phyloP scores from a whole-genome alignment of 805 yeast species.

The Hanseniaspora valbyensis region DNA sequence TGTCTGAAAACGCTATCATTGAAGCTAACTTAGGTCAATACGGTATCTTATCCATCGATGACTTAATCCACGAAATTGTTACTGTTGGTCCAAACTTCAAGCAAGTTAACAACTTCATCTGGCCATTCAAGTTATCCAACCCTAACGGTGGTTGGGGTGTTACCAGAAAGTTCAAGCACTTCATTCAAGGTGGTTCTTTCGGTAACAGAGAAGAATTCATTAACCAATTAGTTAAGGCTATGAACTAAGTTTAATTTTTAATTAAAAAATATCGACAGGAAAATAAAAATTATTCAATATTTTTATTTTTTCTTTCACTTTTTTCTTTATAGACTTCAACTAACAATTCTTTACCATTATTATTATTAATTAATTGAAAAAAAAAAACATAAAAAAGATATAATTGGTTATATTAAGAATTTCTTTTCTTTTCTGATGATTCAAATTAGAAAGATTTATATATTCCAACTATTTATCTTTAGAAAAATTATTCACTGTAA shows the following conservation, averaged over 20 bases:
- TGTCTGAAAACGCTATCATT: slow-evolving; percentile 76
- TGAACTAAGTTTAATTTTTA: slow-evolving; percentile 68
- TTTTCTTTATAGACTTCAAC: background rate
- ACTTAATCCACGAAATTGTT: slow-evolving; percentile 90
- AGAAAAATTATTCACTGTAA: too few species aligned
- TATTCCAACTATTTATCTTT: too few species aligned
- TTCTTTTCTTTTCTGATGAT: too few species aligned
- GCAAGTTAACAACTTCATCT: slow-evolving; percentile 95
- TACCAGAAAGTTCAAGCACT: slow-evolving; percentile 92
- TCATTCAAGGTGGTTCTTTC: slow-evolving; percentile 95
- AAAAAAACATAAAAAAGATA: too few species aligned
- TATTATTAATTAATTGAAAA: background rate
- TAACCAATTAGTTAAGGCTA: slow-evolving; percentile 86
- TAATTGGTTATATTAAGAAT: too few species aligned
- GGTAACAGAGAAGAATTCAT: slow-evolving; percentile 97
- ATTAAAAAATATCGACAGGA: too few species aligned
- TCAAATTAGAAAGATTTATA: too few species aligned
- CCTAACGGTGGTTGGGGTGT: slow-evolving; percentile 98
- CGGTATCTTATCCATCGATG: slow-evolving; percentile 87
- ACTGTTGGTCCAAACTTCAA: slow-evolving; percentile 97
- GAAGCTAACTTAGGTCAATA: slow-evolving; percentile 82
- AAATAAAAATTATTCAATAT: too few species aligned
- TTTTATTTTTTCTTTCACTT: background rate
- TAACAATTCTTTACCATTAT: slow-evolving; percentile 3
- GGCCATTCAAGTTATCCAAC: slow-evolving; percentile 96